These are phyloP conservation scores for Achlya hypogyna DNA, from an alignment of 352 stramenopile species.

Conservation along the genomic window DNA sequence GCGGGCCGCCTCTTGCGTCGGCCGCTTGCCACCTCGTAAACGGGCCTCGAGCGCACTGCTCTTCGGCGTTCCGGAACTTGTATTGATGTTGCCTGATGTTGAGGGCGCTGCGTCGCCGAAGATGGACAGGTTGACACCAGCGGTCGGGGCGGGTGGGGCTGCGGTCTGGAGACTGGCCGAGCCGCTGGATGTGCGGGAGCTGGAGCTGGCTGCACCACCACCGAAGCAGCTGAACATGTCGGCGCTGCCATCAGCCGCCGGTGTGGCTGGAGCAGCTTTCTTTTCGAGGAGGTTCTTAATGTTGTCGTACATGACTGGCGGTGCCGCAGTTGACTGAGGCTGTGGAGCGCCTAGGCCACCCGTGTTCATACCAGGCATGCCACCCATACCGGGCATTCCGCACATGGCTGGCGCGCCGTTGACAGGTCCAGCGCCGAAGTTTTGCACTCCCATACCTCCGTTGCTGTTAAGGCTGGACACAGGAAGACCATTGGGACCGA, in stretches of 20 bases:
- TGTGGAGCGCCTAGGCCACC: slow-evolving; percentile 2
- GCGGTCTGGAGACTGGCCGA: not conserved
- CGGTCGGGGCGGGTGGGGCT: slow-evolving; percentile 33
- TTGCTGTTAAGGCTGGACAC: slow-evolving; percentile 24
- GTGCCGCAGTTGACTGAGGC: slow-evolving; percentile 27
- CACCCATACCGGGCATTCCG: slow-evolving; percentile 9
- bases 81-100: slow-evolving; percentile 5
- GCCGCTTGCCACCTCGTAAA: slow-evolving; percentile 33
- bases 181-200: slow-evolving; percentile 8
- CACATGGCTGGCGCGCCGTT: slow-evolving; percentile 5
- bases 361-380: slow-evolving; percentile 20
- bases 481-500: slow-evolving; percentile 19
- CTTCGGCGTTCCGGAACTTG: slow-evolving; percentile 1
- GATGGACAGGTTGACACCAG: slow-evolving; percentile 19
- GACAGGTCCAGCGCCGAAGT: slow-evolving; percentile 12
- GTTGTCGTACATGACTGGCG: slow-evolving; percentile 69
- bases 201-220: not conserved
- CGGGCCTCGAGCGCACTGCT: slow-evolving; percentile 42
- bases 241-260: not conserved
- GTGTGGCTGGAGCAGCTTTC: slow-evolving; percentile 34
- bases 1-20: slow-evolving; percentile 55
- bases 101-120: slow-evolving; percentile 16
- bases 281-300: slow-evolving; percentile 76
- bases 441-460: slow-evolving; percentile 20
- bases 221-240: slow-evolving; percentile 20